Conservation (phyloP, 2,329 filamentous ascomycete species). For the Colletotrichum sp. region DNA sequence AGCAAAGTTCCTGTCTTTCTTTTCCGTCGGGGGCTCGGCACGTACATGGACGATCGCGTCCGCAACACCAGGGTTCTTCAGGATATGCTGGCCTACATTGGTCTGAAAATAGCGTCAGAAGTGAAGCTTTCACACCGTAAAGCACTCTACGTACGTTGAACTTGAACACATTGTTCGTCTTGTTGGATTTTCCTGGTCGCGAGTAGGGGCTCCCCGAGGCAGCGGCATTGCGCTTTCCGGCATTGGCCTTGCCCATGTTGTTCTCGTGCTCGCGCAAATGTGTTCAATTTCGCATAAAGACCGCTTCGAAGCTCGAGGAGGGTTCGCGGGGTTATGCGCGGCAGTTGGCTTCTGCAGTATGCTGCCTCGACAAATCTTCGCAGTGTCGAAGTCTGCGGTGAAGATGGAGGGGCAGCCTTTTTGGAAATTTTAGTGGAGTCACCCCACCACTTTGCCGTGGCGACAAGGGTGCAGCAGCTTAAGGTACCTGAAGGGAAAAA, state of each 20-base stretch:
- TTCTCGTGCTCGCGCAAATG: not conserved
- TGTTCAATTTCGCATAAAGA: too few relatives aligned
- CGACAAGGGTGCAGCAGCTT: conserved; percentile 18
- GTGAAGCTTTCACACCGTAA: conserved; percentile 41
- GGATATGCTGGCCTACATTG: conserved; percentile 67
- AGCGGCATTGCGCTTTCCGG: conserved; percentile 57
- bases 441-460: not conserved
- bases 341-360: not conserved
- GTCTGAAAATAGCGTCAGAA: not conserved
- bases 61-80: conserved; percentile 89
- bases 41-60: conserved; percentile 62
- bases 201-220: conserved; percentile 26
- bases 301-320: not conserved
- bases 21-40: not conserved
- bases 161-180: conserved; percentile 86
- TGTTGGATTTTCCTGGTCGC: conserved; percentile 17
- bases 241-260: conserved; percentile 58
- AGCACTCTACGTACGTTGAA: conserved; percentile 77
- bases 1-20: not conserved
- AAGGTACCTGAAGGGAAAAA: not conserved
- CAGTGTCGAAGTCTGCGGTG: conserved; percentile 18
- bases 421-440: conserved; percentile 22
- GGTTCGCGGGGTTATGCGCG: not conserved
- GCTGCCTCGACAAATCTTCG: not conserved
- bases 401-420: conserved; percentile 22